A percentile compares a stretch with the other conserved stretches of the same genome.
Conservation (phyloP, 176 grass and related monocot species). For the Aegilops longissima region DNA sequence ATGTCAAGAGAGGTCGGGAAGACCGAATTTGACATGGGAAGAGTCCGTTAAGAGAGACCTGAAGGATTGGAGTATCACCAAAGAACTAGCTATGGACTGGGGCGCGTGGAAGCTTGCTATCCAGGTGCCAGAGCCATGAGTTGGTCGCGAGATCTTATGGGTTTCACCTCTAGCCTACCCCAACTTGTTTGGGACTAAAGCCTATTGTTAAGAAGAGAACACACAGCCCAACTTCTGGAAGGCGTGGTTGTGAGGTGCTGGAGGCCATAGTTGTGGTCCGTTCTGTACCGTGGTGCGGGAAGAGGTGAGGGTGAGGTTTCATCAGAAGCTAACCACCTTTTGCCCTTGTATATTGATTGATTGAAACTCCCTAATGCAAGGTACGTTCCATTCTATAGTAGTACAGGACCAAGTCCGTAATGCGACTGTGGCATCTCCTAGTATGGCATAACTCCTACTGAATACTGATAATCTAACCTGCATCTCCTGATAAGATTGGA, state of each 20-base stretch:
- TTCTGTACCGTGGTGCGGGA: neutral
- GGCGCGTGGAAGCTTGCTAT: too few species aligned
- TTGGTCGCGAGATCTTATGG: too few species aligned
- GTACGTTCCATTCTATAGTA: neutral
- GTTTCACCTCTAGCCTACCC: too few species aligned
- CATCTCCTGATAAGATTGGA: neutral
- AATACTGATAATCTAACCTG: neutral
- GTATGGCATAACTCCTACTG: neutral
- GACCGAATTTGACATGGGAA: too few species aligned
- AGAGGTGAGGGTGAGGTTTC: neutral
- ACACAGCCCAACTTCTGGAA: neutral
- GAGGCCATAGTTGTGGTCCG: neutral
- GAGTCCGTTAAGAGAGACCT: too few species aligned
- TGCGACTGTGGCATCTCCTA: neutral
- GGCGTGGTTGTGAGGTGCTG: neutral
- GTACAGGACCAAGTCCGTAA: neutral
- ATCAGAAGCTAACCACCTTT: neutral
- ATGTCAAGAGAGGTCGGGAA: too few species aligned
- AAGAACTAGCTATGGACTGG: too few species aligned
- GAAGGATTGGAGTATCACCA: too few species aligned
- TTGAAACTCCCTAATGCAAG: neutral
- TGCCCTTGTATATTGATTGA: neutral
- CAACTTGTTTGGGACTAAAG: too few species aligned
- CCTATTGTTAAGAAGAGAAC: neutral
- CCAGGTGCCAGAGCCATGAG: too few species aligned